These are phyloP conservation scores for Cytospora paraplurivora DNA, from an alignment of 2,329 filamentous ascomycete species.

Conservation along the genomic window DNA sequence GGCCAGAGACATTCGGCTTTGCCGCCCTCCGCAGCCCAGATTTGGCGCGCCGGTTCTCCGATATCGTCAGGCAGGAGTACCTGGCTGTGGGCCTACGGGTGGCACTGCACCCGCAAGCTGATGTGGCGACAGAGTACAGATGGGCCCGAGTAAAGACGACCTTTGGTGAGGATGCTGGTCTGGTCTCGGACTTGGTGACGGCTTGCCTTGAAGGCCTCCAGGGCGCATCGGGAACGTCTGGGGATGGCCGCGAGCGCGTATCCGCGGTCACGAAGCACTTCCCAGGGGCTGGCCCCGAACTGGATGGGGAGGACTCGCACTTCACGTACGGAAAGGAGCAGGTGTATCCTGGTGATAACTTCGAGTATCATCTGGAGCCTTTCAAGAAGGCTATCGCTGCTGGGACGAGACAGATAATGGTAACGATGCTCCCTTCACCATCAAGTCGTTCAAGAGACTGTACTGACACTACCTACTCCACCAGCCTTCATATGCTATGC, in stretches of 20 bases:
- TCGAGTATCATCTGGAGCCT: slow-evolving; percentile 52
- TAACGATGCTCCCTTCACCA: neutral
- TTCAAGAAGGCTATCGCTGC: slow-evolving; percentile 53
- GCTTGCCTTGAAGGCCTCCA: slow-evolving; percentile 53
- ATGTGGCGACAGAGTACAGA: slow-evolving; percentile 53
- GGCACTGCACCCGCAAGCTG: slow-evolving; percentile 53
- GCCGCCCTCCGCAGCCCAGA: slow-evolving; percentile 49
- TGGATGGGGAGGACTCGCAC: slow-evolving; percentile 55
- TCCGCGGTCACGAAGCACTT: slow-evolving; percentile 57
- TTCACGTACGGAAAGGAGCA: slow-evolving; percentile 55
- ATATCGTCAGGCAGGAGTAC: slow-evolving; percentile 52
- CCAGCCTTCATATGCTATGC: slow-evolving; percentile 32
- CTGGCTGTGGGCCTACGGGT: slow-evolving; percentile 45
- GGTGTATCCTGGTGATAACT: slow-evolving; percentile 52
- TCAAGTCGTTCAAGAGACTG: neutral
- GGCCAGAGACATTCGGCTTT: slow-evolving; percentile 54
- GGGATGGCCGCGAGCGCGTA: slow-evolving; percentile 46
- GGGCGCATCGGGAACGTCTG: slow-evolving; percentile 32
- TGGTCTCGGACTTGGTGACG: slow-evolving; percentile 42
- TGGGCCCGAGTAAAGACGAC: slow-evolving; percentile 51
- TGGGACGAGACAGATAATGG: slow-evolving; percentile 54
- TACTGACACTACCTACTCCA: neutral
- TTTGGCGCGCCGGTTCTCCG: slow-evolving; percentile 49
- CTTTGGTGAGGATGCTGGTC: slow-evolving; percentile 51
- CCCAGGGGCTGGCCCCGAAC: slow-evolving; percentile 51